These are phyloP conservation scores for Dictyostelium purpureum DNA, from an alignment of 78 protist species.

Conservation along the genomic window DNA sequence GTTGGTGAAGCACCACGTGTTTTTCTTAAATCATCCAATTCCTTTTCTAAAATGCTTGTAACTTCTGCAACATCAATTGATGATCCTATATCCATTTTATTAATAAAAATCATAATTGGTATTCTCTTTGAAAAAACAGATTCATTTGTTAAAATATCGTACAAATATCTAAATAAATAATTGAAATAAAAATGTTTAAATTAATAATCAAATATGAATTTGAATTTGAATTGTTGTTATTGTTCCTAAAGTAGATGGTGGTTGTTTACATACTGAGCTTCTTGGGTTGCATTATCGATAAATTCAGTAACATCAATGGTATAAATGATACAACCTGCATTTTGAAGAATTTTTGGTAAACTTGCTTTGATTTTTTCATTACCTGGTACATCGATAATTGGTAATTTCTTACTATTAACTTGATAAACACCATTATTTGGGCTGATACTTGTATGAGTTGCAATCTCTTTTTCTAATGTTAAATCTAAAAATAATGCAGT, in stretches of 20 bases:
- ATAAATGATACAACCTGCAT: slow-evolving; percentile 27
- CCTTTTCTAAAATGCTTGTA: slow-evolving; percentile 23
- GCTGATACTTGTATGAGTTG: slow-evolving; percentile 18
- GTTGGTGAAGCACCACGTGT: slow-evolving; percentile 68
- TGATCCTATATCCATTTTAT: slow-evolving; percentile 29
- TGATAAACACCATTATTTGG: slow-evolving; percentile 29
- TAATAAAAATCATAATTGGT: slow-evolving; percentile 54
- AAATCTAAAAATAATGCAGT: slow-evolving; percentile 37
- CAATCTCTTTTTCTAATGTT: neutral
- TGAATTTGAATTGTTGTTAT: too few species aligned
- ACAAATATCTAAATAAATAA: slow-evolving; percentile 14
- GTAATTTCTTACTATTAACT: slow-evolving; percentile 17
- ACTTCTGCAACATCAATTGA: slow-evolving; percentile 13
- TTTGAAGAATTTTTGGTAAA: slow-evolving; percentile 13
- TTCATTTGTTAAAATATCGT: slow-evolving; percentile 39
- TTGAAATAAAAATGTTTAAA: too few species aligned
- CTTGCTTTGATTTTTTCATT: slow-evolving; percentile 22
- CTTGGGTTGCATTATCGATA: slow-evolving; percentile 27
- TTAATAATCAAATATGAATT: neutral
- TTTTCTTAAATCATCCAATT: slow-evolving; percentile 65
- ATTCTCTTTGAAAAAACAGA: slow-evolving; percentile 21
- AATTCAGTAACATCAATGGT: slow-evolving; percentile 34
- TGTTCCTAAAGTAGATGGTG: neutral
- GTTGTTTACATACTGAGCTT: slow-evolving; percentile 60
- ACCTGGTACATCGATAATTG: slow-evolving; percentile 60